These are phyloP conservation scores for Penicillium concentricum DNA, from an alignment of 2,329 filamentous ascomycete genomes.

Conservation along the genomic window DNA sequence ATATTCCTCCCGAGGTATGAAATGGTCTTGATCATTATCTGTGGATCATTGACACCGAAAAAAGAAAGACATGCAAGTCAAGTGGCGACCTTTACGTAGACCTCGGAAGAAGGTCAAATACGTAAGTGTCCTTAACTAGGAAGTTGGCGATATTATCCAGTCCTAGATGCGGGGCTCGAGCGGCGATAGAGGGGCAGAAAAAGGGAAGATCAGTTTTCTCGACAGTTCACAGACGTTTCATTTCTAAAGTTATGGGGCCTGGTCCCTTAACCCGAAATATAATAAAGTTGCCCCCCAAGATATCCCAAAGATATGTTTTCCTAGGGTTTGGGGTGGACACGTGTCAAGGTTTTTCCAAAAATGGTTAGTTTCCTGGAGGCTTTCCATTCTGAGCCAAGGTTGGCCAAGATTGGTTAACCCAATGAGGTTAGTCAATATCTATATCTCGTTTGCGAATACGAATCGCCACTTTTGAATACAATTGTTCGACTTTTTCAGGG, in stretches of 20 bases:
- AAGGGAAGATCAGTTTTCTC: not conserved
- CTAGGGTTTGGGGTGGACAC: conserved; percentile 10
- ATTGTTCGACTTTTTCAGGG: not conserved
- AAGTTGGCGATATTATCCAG: not conserved
- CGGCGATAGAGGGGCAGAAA: not conserved
- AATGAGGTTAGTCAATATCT: not conserved
- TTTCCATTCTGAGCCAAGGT: not conserved
- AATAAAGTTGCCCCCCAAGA: not conserved
- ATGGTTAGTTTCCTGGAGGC: not conserved
- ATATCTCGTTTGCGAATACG: not conserved
- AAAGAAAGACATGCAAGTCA: not conserved
- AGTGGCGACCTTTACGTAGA: conserved; percentile 2
- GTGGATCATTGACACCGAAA: not conserved
- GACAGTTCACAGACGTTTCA: not conserved
- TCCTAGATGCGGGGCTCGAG: conserved; percentile 4
- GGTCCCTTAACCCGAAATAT: conserved; percentile 1
- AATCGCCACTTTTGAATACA: not conserved
- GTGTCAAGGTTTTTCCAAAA: conserved; percentile 2
- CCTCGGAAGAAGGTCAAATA: not conserved
- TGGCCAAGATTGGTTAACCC: not conserved
- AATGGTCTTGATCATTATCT: not conserved
- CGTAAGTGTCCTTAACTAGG: not conserved
- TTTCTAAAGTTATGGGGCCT: not conserved
- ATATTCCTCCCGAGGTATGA: not conserved
- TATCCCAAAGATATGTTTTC: not conserved